phyloP scores from a whole-genome alignment of 176 grass and related monocot species.

The Saccharum spontaneum region DNA sequence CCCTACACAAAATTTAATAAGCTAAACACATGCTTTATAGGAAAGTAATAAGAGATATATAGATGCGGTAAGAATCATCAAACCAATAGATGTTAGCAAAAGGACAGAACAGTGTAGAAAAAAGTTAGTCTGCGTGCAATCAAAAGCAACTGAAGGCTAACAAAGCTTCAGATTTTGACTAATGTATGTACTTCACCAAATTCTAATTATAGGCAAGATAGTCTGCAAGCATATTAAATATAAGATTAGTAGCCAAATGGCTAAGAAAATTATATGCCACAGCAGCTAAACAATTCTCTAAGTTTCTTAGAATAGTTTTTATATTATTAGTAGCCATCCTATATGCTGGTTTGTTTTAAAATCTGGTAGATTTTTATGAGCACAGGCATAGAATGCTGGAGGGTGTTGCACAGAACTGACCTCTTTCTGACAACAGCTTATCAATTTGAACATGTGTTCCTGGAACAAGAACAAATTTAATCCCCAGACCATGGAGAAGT shows the following conservation, averaged over 20 bases:
- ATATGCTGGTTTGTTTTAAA: neutral
- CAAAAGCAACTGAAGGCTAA: neutral
- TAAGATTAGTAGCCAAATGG: neutral
- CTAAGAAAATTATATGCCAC: neutral
- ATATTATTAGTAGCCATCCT: neutral
- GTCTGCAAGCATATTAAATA: neutral
- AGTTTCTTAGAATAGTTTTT: neutral
- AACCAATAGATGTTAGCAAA: slow-evolving; percentile 15
- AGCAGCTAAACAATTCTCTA: neutral
- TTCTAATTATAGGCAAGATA: slow-evolving; percentile 17
- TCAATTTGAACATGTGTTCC: slow-evolving; percentile 91
- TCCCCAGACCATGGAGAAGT: slow-evolving; percentile 96
- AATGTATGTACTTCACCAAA: slow-evolving; percentile 6
- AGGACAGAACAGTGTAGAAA: neutral
- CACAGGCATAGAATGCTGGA: neutral
- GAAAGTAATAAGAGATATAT: slow-evolving; percentile 2
- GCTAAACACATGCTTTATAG: neutral
- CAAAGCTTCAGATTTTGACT: neutral
- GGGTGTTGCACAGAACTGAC: slow-evolving; percentile 34
- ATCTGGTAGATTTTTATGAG: neutral
- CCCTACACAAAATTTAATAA: slow-evolving; percentile 55
- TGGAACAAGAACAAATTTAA: slow-evolving; percentile 86
- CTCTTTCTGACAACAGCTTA: slow-evolving; percentile 77
- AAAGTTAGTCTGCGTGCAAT: neutral
- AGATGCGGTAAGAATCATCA: slow-evolving; percentile 23